Percentiles rank a stretch among this genome's conserved stretches.
These are phyloP conservation scores for Cystobasidium ongulense DNA, from an alignment of 768 basidiomycete genomes.

Conservation along the genomic window DNA sequence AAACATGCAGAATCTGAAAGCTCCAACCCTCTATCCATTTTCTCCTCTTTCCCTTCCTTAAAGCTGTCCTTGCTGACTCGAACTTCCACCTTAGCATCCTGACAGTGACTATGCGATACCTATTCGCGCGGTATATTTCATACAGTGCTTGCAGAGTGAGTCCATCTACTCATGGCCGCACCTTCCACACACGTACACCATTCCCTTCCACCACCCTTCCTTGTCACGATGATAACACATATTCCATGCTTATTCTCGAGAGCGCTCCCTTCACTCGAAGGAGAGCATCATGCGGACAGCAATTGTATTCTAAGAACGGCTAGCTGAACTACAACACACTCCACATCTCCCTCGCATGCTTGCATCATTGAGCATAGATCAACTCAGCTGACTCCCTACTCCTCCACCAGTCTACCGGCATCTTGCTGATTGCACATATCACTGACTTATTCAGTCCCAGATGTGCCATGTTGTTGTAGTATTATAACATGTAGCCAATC, in stretches of 20 bases:
- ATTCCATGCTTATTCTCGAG: slow-evolving; percentile 34
- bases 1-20: slow-evolving; percentile 19
- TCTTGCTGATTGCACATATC: too few species aligned
- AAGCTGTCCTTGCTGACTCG: not conserved
- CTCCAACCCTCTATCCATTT: not conserved
- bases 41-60: too few species aligned
- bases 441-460: too few species aligned
- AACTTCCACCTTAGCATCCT: too few species aligned
- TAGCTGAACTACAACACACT: slow-evolving; percentile 19
- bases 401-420: not conserved
- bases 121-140: too few species aligned
- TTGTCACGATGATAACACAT: slow-evolving; percentile 12
- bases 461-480: not conserved
- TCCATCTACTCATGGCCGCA: too few species aligned
- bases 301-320: slow-evolving; percentile 32
- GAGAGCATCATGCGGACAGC: slow-evolving; percentile 9
- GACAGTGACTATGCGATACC: too few species aligned
- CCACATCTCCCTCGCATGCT: too few species aligned
- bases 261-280: not conserved
- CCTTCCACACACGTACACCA: not conserved
- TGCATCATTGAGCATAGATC: too few species aligned
- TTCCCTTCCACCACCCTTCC: not conserved
- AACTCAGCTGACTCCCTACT: not conserved
- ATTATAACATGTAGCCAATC: not conserved
- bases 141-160: too few species aligned